Evolutionary conservation across 108 stramenopile genomes (phyloP).

Genomic region (Nitzschia inconspicua): DNA sequence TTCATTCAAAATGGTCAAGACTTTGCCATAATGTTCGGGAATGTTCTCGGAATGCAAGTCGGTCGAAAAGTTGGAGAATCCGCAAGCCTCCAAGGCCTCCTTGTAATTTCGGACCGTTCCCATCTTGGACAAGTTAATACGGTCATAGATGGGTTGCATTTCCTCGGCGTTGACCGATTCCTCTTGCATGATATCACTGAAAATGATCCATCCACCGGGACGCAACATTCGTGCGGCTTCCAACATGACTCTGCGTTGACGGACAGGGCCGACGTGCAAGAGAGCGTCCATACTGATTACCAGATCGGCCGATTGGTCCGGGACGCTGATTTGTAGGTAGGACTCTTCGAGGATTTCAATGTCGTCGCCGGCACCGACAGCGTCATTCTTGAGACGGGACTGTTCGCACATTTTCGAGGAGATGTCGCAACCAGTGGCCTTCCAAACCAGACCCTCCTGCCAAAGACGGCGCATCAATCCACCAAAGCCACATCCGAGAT

Average conservation of each 20-base stretch:
- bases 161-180: conserved; percentile 12
- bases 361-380: not conserved
- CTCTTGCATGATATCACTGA: conserved; percentile 39
- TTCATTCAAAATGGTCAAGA: conserved; percentile 26
- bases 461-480: conserved; percentile 39
- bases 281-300: conserved; percentile 39
- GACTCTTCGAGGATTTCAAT: conserved; percentile 38
- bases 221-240: conserved; percentile 44
- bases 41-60: conserved; percentile 36
- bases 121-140: conserved; percentile 39
- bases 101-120: conserved; percentile 39
- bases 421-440: conserved; percentile 36
- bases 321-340: conserved; percentile 32
- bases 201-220: conserved; percentile 47
- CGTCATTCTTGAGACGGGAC: conserved; percentile 25
- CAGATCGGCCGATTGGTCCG: conserved; percentile 33
- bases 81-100: conserved; percentile 17
- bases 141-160: conserved; percentile 37
- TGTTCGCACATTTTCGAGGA: conserved; percentile 31
- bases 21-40: conserved; percentile 29
- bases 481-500: conserved; percentile 47
- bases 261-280: conserved; percentile 43
- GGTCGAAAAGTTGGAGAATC: conserved; percentile 32
- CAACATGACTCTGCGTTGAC: conserved; percentile 29
- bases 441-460: conserved; percentile 33